phyloP scores from a whole-genome alignment of 177 flowering plant species.

The Vitis hybrid region DNA sequence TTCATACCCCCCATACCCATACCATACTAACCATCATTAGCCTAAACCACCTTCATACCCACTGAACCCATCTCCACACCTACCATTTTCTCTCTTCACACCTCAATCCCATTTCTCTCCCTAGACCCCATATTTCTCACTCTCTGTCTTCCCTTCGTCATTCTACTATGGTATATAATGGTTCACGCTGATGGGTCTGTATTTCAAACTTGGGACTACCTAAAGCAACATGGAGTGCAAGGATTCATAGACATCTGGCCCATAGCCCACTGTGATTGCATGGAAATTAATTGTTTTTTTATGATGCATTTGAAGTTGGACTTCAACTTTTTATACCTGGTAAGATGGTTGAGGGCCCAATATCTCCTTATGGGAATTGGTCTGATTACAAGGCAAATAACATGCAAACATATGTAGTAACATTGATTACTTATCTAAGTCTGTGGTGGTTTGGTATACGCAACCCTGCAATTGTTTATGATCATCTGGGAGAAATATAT shows the following conservation, averaged over 20 bases:
- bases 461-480: slow-evolving; percentile 83
- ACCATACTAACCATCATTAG: too few relatives aligned
- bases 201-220: slow-evolving; percentile 53
- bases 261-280: slow-evolving; percentile 72
- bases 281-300: slow-evolving; percentile 78
- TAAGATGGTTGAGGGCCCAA: slow-evolving; percentile 85
- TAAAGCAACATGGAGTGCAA: slow-evolving; percentile 62
- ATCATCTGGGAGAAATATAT: slow-evolving; percentile 93
- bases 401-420: slow-evolving; percentile 76
- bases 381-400: slow-evolving; percentile 98
- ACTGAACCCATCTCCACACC: too few relatives aligned
- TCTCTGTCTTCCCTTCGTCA: slow-evolving; percentile 92
- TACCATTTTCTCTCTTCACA: too few relatives aligned
- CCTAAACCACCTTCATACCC: too few relatives aligned
- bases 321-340: slow-evolving; percentile 92
- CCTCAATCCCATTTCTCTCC: too few relatives aligned
- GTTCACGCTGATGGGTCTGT: slow-evolving; percentile 95
- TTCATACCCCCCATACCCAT: too few relatives aligned
- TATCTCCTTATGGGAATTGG: slow-evolving; percentile 79
- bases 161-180: slow-evolving; percentile 96
- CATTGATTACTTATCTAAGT: slow-evolving; percentile 71
- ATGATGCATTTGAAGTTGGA: slow-evolving; percentile 86
- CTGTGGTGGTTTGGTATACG: slow-evolving; percentile 98
- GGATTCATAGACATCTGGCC: slow-evolving; percentile 78
- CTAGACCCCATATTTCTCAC: slow-evolving; percentile 34